Percentiles rank a stretch among this genome's conserved stretches.
Conservation (phyloP, 2,329 filamentous ascomycete genomes). For the Chlorencoelia australis region DNA sequence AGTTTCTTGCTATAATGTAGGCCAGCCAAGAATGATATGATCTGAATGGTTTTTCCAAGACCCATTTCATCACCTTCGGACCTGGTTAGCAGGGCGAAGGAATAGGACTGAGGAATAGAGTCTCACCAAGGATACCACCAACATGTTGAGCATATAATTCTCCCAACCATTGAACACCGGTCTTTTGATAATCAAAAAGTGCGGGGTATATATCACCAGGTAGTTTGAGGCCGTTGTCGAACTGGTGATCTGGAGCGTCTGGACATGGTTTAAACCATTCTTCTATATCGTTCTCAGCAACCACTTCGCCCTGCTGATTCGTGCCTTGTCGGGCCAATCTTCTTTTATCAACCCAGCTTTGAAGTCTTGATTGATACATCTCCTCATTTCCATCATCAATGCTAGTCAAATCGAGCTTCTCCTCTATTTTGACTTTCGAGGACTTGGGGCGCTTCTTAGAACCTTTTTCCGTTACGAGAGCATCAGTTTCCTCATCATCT, state of each 20-base stretch:
- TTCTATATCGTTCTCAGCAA: constrained; percentile 34
- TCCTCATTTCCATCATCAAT: constrained; percentile 86
- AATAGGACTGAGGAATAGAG: too few species aligned
- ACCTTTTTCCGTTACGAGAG: constrained; percentile 31
- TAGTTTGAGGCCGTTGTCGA: constrained; percentile 64
- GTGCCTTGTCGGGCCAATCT: constrained; percentile 44
- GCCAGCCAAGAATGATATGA: constrained; percentile 60
- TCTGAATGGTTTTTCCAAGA: constrained; percentile 84
- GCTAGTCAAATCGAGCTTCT: constrained; percentile 25
- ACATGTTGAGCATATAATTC: constrained; percentile 84
- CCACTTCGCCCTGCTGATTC: constrained; percentile 31
- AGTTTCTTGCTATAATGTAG: constrained; percentile 86
- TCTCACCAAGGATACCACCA: constrained; percentile 90
- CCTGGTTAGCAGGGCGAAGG: too few species aligned
- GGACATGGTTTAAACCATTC: constrained; percentile 88
- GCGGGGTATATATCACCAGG: constrained; percentile 90
- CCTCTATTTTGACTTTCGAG: constrained; percentile 20
- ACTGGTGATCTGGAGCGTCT: constrained; percentile 62
- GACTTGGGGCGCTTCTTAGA: constrained; percentile 27
- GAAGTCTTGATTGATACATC: constrained; percentile 66
- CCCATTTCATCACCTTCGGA: constrained; percentile 99
- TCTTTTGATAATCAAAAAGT: constrained; percentile 94
- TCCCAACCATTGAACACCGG: constrained; percentile 90
- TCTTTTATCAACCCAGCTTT: constrained; percentile 61
- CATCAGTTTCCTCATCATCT: constrained; percentile 27